Conservation (phyloP, 1,139 yeast species). For the Meyerozyma guilliermondii region DNA sequence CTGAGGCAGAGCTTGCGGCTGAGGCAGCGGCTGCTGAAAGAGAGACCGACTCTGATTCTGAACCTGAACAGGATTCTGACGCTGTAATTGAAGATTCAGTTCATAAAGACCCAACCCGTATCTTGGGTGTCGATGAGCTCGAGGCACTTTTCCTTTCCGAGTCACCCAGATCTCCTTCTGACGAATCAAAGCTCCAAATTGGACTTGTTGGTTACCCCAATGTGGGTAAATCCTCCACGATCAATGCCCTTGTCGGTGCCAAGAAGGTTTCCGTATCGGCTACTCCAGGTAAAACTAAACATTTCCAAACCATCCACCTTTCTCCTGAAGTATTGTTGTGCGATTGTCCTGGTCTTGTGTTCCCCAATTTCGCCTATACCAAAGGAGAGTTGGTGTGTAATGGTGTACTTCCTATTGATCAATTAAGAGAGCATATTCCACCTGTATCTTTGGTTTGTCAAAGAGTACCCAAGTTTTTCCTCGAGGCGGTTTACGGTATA, state of each 20-base stretch:
- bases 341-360: constrained; percentile 99
- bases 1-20: constrained; percentile 33
- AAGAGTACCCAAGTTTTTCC: constrained; percentile 79
- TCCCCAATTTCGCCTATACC: constrained; percentile 95
- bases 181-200: constrained; percentile 68
- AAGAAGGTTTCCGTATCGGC: constrained; percentile 96
- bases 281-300: constrained; percentile 98
- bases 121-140: constrained; percentile 77
- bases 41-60: constrained; percentile 13
- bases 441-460: constrained; percentile 83
- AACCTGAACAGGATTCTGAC: constrained; percentile 4
- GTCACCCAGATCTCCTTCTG: constrained; percentile 65
- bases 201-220: constrained; percentile 97
- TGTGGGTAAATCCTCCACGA: constrained; percentile 95
- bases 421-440: constrained; percentile 88
- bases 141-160: constrained; percentile 74
- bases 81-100: constrained; percentile 39
- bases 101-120: constrained; percentile 54
- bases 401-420: constrained; percentile 97
- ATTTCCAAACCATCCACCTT: constrained; percentile 91
- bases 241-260: constrained; percentile 91
- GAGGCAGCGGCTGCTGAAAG: constrained; percentile 6
- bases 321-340: constrained; percentile 81
- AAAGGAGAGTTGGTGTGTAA: constrained; percentile 96
- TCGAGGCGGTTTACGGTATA: constrained; percentile 94